Conservation (phyloP, 345 rosid species). For the Anastatica hierochuntica region DNA sequence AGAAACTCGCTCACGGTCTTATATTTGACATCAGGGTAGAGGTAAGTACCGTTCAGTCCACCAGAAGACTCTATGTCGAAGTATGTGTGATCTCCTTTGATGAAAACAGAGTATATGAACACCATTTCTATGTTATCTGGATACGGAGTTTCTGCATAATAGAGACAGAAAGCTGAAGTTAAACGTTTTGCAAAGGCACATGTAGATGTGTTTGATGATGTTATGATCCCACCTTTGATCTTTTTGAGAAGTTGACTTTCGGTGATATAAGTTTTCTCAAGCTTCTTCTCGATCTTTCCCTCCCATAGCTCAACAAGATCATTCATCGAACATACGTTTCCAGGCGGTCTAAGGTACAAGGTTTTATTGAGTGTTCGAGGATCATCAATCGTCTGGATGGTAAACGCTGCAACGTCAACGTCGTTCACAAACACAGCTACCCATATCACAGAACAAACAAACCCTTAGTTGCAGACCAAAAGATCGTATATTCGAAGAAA, state of each 20-base stretch:
- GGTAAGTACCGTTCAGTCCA: constrained; percentile 70
- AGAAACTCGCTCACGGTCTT: constrained; percentile 61
- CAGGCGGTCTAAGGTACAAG: constrained; percentile 42
- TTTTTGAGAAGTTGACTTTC: constrained; percentile 48
- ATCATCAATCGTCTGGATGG: constrained; percentile 54
- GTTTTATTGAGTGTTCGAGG: constrained; percentile 56
- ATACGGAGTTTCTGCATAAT: constrained; percentile 41
- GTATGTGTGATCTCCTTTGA: constrained; percentile 66
- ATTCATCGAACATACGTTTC: constrained; percentile 44
- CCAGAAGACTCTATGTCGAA: constrained; percentile 53
- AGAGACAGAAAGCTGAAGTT: background rate
- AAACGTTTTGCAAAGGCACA: background rate
- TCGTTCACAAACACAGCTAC: constrained; percentile 32
- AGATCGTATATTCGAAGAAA: background rate
- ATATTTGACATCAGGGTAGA: constrained; percentile 67
- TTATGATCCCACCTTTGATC: constrained; percentile 38
- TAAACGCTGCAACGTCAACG: constrained; percentile 43
- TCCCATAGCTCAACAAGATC: constrained; percentile 64
- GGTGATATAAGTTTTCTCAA: constrained; percentile 37
- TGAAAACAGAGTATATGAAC: constrained; percentile 46
- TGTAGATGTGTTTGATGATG: background rate
- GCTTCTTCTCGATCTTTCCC: constrained; percentile 42
- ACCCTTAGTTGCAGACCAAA: background rate
- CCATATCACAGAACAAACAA: background rate
- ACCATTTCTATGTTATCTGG: constrained; percentile 48